Evolutionary conservation across 176 grass and related monocot species (phyloP).

Genomic region (Oryza nivara): DNA sequence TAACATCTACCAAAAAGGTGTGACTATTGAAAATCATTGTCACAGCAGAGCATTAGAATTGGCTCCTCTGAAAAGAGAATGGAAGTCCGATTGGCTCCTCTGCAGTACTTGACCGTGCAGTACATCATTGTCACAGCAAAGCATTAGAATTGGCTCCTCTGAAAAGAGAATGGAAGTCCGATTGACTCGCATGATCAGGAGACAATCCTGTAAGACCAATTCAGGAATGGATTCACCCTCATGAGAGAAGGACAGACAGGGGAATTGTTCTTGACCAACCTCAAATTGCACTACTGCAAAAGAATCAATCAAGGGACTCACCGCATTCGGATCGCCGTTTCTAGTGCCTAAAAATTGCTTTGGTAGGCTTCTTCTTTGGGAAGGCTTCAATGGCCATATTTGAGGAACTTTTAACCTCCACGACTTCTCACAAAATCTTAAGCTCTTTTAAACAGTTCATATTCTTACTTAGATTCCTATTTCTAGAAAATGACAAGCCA

Average conservation of each 20-base stretch:
- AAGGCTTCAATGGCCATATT: neutral
- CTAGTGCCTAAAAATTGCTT: constrained; percentile 79
- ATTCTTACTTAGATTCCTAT: too few relatives aligned
- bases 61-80: too few relatives aligned
- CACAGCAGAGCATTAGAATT: too few relatives aligned
- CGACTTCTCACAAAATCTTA: too few relatives aligned
- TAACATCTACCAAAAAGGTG: too few relatives aligned
- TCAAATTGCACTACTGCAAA: constrained; percentile 21
- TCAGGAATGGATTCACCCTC: constrained; percentile 77
- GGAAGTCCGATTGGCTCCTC: too few relatives aligned
- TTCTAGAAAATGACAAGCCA: too few relatives aligned
- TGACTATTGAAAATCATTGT: too few relatives aligned
- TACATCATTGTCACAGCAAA: constrained; percentile 58
- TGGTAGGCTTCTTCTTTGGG: constrained; percentile 59
- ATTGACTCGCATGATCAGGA: neutral
- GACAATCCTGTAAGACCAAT: constrained; percentile 70
- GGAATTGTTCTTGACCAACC: constrained; percentile 64
- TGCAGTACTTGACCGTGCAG: constrained; percentile 67
- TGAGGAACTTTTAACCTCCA: too few relatives aligned
- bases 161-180: neutral
- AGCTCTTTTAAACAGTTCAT: too few relatives aligned
- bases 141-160: neutral
- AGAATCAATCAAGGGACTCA: constrained; percentile 26
- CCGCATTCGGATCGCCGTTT: constrained; percentile 46
- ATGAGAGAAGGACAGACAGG: constrained; percentile 69